Evolutionary conservation across 2,329 filamentous ascomycete genomes (phyloP).

Genomic region (Scortechinia acanthostroma): DNA sequence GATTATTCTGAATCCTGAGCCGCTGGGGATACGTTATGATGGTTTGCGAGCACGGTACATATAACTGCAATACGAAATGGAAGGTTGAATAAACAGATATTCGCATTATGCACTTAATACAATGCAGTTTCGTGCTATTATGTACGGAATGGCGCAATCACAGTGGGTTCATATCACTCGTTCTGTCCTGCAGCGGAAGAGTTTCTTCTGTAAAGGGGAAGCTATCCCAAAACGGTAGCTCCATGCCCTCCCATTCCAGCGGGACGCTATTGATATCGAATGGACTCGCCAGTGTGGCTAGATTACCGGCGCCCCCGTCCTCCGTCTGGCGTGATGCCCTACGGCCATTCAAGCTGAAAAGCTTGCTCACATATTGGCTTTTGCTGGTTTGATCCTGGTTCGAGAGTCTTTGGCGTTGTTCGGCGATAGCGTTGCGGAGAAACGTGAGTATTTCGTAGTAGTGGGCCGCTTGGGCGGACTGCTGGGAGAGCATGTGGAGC

Average conservation of each 20-base stretch:
- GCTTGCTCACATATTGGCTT: conserved; percentile 14
- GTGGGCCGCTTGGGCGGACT: conserved; percentile 46
- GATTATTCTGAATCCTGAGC: too few relatives aligned
- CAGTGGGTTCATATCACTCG: too few relatives aligned
- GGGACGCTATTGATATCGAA: conserved; percentile 8
- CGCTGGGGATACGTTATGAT: too few relatives aligned
- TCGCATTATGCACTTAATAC: background rate
- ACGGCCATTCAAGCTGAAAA: conserved; percentile 12
- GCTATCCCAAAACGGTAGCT: conserved; percentile 20
- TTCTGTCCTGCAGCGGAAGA: background rate
- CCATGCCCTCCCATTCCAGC: conserved; percentile 17
- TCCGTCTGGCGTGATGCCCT: background rate
- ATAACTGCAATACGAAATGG: too few relatives aligned
- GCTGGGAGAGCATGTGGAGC: conserved; percentile 33
- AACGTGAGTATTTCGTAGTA: conserved; percentile 45
- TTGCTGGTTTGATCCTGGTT: conserved; percentile 7
- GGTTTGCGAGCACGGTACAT: too few relatives aligned
- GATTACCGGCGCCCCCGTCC: background rate
- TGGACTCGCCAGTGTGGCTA: background rate
- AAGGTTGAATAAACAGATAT: background rate
- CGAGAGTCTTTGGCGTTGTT: conserved; percentile 18
- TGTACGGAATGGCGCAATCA: too few relatives aligned
- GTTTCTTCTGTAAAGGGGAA: conserved; percentile 11
- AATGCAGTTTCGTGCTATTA: too few relatives aligned
- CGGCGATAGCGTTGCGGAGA: conserved; percentile 32